phyloP scores from a whole-genome alignment of 140 eudicot genomes.

The Flaveria floridana region DNA sequence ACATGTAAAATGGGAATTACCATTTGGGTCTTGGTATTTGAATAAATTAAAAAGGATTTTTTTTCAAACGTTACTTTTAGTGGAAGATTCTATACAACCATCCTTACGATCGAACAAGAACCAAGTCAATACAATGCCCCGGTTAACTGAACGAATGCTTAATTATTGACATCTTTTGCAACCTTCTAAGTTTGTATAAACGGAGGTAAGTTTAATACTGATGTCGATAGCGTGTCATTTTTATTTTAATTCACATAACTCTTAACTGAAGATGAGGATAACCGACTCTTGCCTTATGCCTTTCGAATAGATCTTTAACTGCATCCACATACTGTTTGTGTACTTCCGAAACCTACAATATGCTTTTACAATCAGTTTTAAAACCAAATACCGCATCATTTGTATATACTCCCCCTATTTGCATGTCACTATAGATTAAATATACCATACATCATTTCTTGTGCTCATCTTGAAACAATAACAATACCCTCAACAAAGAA shows the following conservation, averaged over 20 bases:
- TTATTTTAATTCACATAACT: conserved; percentile 38
- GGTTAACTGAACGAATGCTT: not conserved
- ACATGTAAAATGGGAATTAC: too few relatives aligned
- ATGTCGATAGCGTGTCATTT: not conserved
- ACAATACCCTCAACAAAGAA: not conserved
- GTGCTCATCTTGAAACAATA: too few relatives aligned
- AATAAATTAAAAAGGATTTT: too few relatives aligned
- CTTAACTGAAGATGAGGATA: conserved; percentile 55
- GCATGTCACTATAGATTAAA: too few relatives aligned
- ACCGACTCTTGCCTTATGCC: conserved; percentile 69
- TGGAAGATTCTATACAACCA: too few relatives aligned
- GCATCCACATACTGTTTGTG: conserved; percentile 70
- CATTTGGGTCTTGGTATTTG: too few relatives aligned
- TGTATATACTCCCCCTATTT: too few relatives aligned
- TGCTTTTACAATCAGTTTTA: conserved; percentile 8
- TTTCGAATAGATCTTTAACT: conserved; percentile 65
- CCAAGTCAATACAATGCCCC: not conserved
- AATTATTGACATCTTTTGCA: not conserved
- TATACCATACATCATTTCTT: too few relatives aligned
- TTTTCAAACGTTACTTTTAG: too few relatives aligned
- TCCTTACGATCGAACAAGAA: not conserved
- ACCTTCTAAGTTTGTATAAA: conserved; percentile 21
- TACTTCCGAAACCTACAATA: conserved; percentile 59
- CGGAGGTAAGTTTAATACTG: not conserved
- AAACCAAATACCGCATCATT: not conserved